Percentiles rank a stretch among this genome's conserved stretches.
These are phyloP conservation scores for Aspergillus hortae DNA, from an alignment of 2,329 filamentous ascomycete genomes.

Conservation along the genomic window DNA sequence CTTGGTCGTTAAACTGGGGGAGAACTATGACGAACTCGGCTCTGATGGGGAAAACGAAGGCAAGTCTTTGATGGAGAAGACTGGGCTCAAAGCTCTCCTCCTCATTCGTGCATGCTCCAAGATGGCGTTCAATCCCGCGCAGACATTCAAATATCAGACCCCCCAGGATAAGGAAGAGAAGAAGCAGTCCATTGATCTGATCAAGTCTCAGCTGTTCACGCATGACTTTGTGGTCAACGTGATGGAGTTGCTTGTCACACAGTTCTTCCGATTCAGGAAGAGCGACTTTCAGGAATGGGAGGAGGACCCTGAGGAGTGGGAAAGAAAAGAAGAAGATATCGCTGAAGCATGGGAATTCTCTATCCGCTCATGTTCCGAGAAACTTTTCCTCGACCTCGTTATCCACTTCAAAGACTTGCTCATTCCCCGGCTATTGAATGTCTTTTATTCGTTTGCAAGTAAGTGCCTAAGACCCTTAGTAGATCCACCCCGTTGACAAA, in stretches of 20 bases:
- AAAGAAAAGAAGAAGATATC: slow-evolving; percentile 79
- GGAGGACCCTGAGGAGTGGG: slow-evolving; percentile 93
- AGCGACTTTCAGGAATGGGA: slow-evolving; percentile 89
- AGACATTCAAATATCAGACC: slow-evolving; percentile 80
- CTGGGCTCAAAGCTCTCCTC: slow-evolving; percentile 78
- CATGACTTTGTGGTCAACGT: slow-evolving; percentile 74
- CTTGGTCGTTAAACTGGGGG: slow-evolving; percentile 71
- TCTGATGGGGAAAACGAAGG: slow-evolving; percentile 47
- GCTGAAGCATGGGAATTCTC: slow-evolving; percentile 89
- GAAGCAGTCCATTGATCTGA: slow-evolving; percentile 61
- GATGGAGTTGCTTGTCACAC: slow-evolving; percentile 78
- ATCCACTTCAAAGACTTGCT: slow-evolving; percentile 83
- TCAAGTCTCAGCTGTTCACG: slow-evolving; percentile 73
- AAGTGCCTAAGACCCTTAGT: slow-evolving; percentile 32
- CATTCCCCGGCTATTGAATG: slow-evolving; percentile 71
- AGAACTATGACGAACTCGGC: slow-evolving; percentile 54
- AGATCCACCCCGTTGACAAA: slow-evolving; percentile 1
- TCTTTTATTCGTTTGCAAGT: slow-evolving; percentile 75
- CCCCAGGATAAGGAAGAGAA: slow-evolving; percentile 73
- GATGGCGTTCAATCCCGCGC: slow-evolving; percentile 75
- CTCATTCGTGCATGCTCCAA: slow-evolving; percentile 77
- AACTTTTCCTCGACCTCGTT: slow-evolving; percentile 86
- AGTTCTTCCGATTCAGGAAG: slow-evolving; percentile 82
- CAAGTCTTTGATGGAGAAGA: slow-evolving; percentile 65
- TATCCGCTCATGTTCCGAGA: slow-evolving; percentile 87